phyloP scores from a whole-genome alignment of 768 basidiomycete genomes.

The Cubamyces lactineus region DNA sequence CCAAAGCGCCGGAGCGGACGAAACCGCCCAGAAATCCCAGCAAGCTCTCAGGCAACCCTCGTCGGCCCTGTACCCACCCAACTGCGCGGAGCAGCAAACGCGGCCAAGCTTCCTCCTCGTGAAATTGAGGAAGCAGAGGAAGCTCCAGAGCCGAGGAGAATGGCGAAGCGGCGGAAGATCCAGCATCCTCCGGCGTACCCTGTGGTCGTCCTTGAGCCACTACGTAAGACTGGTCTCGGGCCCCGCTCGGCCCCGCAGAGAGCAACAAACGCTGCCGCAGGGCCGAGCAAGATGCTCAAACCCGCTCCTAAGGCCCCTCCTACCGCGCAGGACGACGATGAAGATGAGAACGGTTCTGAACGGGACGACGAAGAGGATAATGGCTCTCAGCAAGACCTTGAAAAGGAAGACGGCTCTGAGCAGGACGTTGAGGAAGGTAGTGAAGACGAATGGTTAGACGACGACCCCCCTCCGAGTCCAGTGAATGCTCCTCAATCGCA shows the following conservation, averaged over 20 bases:
- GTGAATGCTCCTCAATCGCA: neutral
- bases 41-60: conserved; percentile 24
- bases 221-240: neutral
- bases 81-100: neutral
- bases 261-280: neutral
- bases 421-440: neutral
- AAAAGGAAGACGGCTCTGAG: neutral
- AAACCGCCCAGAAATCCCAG: neutral
- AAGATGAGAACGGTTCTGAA: neutral
- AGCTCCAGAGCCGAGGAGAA: neutral
- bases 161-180: conserved; percentile 7
- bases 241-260: neutral
- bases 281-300: neutral
- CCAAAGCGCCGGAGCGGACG: neutral
- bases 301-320: neutral
- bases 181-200: neutral
- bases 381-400: neutral
- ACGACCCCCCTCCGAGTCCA: neutral
- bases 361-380: neutral
- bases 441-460: neutral
- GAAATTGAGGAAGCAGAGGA: neutral
- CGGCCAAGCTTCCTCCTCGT: neutral
- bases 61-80: conserved; percentile 18
- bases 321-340: neutral
- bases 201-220: neutral